These are phyloP conservation scores for Crithidia mellificae DNA, from an alignment of 208 protist species.

Conservation along the genomic window DNA sequence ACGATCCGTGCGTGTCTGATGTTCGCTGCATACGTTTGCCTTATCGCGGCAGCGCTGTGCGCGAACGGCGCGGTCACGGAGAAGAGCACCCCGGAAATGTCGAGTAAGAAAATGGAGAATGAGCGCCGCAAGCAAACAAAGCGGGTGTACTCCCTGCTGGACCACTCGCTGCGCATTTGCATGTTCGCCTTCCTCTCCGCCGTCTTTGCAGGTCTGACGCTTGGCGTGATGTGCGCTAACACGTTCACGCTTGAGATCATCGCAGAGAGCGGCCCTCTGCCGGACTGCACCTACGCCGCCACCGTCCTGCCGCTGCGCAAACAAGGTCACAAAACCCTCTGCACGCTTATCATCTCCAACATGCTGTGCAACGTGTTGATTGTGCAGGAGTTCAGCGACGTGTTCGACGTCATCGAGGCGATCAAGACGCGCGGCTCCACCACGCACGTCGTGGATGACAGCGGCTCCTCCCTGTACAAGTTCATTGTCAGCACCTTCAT, in stretches of 20 bases:
- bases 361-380: conserved; percentile 90
- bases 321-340: conserved; percentile 83
- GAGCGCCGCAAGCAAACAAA: conserved; percentile 43
- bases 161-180: conserved; percentile 52
- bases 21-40: conserved; percentile 9
- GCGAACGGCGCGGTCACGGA: not conserved
- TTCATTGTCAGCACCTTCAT: conserved; percentile 80
- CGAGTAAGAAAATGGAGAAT: conserved; percentile 17
- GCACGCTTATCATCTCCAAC: conserved; percentile 86
- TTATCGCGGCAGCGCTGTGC: conserved; percentile 8
- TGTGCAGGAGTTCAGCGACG: conserved; percentile 67
- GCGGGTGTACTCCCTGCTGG: conserved; percentile 66
- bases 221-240: conserved; percentile 89
- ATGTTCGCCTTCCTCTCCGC: conserved; percentile 80
- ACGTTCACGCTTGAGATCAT: conserved; percentile 89
- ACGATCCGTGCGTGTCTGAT: conserved; percentile 18
- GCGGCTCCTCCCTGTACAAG: conserved; percentile 40
- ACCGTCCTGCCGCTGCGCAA: conserved; percentile 76
- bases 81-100: conserved; percentile 1
- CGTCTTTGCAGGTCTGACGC: conserved; percentile 88
- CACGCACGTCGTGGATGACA: conserved; percentile 27
- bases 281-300: conserved; percentile 78
- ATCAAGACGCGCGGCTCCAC: conserved; percentile 29
- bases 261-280: conserved; percentile 75
- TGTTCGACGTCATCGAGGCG: conserved; percentile 58